A percentile compares a stretch with the other conserved stretches of the same genome.
phyloP scores from a whole-genome alignment of 2,329 filamentous ascomycete genomes.

The Tolypocladium paradoxum region DNA sequence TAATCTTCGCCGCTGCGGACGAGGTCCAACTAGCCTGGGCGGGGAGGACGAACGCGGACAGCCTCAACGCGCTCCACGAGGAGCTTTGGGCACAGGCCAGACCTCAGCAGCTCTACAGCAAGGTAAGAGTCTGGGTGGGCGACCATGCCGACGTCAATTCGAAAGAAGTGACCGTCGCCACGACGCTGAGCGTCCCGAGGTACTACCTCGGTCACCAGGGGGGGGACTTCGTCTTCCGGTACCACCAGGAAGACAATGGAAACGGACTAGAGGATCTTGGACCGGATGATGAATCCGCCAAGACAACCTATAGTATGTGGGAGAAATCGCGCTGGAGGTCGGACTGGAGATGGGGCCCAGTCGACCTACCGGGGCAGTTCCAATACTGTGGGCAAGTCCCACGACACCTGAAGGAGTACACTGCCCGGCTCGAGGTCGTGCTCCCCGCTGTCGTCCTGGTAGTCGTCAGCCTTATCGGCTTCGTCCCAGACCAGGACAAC shows the following conservation, averaged over 20 bases:
- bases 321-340: neutral
- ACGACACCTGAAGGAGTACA: slow-evolving; percentile 8
- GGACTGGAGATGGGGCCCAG: neutral
- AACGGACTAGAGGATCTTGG: neutral
- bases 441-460: slow-evolving; percentile 6
- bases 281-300: neutral
- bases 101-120: neutral
- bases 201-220: slow-evolving; percentile 14
- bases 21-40: neutral
- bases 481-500: neutral
- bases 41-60: neutral
- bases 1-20: neutral
- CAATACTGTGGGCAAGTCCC: slow-evolving; percentile 13
- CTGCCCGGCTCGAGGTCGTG: slow-evolving; percentile 6
- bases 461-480: slow-evolving; percentile 8
- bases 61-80: neutral
- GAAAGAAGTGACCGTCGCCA: neutral
- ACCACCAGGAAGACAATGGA: neutral
- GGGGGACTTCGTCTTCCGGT: slow-evolving; percentile 18
- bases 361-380: slow-evolving; percentile 1
- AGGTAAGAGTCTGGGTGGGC: neutral
- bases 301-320: neutral
- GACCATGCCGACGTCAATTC: neutral
- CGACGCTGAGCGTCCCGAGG: neutral
- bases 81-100: too few relatives aligned